Evolutionary conservation across 352 stramenopile genomes (phyloP), one percentile per base, ranked within the genome.

Genomic region (Lagenidium giganteum): DNA sequence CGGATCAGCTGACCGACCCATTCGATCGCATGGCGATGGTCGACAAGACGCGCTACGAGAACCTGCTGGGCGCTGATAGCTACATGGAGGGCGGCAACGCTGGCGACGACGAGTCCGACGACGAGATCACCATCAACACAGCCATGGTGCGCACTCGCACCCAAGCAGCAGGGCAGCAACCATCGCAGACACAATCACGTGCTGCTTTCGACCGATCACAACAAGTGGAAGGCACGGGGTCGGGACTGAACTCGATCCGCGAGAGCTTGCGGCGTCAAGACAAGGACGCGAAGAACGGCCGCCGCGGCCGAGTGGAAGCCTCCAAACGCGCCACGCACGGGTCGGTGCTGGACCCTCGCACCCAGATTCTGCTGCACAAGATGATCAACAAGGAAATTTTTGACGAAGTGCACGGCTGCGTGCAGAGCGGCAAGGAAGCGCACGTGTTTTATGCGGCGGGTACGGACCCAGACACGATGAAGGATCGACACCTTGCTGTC

Each of bases 391-490:
- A 51, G 29, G 77, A 70, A 26, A 67, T 77, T 34, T 48, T 93
- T 23, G 72, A 88, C 33, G 53, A 87, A 42, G 74, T 93, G 12
- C 64, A 87, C 38, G 80, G 80, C 17, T 80, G 68, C 20, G 70
- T 94, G 17, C 83, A 86, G 51, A 83, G 70, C 9, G 82, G 82
- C 20, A 94, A 94, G 45, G 82, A 93, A 44, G 79, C 78, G 2
- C 76, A 88, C 42, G 79, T 93, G 42, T 93, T 84, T 43, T 80
- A 78, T 53, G 80, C 78, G 0, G 33, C 71, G 25, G 78, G 75
- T 23, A 83, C 62, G 2, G 70, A 83, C 34, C 60, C 66, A 34
- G 51, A 51, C 14, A 76, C 61, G 24, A 50, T 66, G 58, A 54
- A 34, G 11, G 31, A 29, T 28, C 47, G 48, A 9, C 51, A 74